Evolutionary conservation across 768 basidiomycete genomes (phyloP).

Genomic region (Pleurotus salmoneostramineus): DNA sequence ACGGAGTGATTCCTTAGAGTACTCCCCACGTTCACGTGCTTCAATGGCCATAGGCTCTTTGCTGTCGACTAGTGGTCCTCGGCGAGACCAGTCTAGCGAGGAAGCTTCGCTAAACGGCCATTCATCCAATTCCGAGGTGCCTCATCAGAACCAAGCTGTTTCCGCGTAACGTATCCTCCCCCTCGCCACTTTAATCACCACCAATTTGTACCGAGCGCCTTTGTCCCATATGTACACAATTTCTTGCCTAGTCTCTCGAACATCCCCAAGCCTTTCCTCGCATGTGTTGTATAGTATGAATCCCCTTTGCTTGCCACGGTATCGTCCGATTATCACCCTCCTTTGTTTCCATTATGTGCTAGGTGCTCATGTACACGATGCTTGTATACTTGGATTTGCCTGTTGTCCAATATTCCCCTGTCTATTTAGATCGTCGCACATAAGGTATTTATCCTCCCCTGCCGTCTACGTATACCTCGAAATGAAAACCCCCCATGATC

Average conservation of each 20-base stretch:
- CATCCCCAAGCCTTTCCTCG: too few relatives aligned
- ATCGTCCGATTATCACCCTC: neutral
- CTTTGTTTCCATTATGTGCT: neutral
- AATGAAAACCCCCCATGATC: neutral
- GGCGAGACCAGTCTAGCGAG: conserved; percentile 29
- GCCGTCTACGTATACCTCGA: neutral
- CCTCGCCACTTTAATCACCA: neutral
- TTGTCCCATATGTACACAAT: too few relatives aligned
- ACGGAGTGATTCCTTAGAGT: conserved; percentile 63
- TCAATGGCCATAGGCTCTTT: conserved; percentile 82
- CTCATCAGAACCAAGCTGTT: neutral
- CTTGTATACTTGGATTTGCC: too few relatives aligned
- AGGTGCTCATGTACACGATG: too few relatives aligned
- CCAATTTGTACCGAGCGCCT: too few relatives aligned
- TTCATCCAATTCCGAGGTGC: conserved; percentile 1
- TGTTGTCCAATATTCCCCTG: too few relatives aligned
- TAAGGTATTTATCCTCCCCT: neutral
- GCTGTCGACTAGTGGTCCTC: conserved; percentile 41
- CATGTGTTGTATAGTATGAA: too few relatives aligned
- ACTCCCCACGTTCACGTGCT: conserved; percentile 66
- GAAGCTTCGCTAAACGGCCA: conserved; percentile 17
- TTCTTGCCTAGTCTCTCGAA: too few relatives aligned
- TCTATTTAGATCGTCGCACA: too few relatives aligned
- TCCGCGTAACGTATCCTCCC: neutral
- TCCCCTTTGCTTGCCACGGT: too few relatives aligned